Percentiles rank a stretch among this genome's conserved stretches.
Conservation (phyloP, 805 yeast species). For the Ascoidea tarda region DNA sequence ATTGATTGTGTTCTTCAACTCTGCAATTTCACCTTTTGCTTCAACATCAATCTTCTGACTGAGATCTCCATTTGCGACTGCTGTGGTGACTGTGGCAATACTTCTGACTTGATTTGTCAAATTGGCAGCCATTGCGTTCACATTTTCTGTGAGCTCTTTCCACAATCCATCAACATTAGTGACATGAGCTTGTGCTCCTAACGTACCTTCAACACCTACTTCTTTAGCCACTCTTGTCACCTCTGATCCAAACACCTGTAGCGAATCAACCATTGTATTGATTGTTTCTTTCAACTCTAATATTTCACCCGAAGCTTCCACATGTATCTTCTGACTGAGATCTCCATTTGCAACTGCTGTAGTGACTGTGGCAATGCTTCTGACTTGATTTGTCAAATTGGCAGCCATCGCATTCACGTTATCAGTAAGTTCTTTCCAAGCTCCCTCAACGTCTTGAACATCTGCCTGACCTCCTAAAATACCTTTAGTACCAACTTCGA, state of each 20-base stretch:
- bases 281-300: constrained; percentile 75
- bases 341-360: constrained; percentile 85
- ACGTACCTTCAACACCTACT: constrained; percentile 81
- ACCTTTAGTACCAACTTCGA: constrained; percentile 90
- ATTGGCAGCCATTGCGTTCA: constrained; percentile 82
- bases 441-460: constrained; percentile 73
- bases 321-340: constrained; percentile 68
- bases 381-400: constrained; percentile 11
- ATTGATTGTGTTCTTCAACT: constrained; percentile 70
- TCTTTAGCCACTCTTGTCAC: constrained; percentile 80
- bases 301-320: constrained; percentile 86
- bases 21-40: constrained; percentile 64
- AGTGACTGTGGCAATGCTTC: constrained; percentile 85
- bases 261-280: constrained; percentile 80
- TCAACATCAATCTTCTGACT: constrained; percentile 68
- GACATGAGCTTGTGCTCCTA: constrained; percentile 80
- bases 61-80: constrained; percentile 82
- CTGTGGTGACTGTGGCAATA: constrained; percentile 75
- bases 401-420: constrained; percentile 65
- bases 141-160: constrained; percentile 78
- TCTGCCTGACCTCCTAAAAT: constrained; percentile 84
- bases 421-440: constrained; percentile 75
- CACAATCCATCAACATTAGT: constrained; percentile 77
- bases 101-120: constrained; percentile 80
- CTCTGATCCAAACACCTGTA: constrained; percentile 72